A percentile compares a stretch with the other conserved stretches of the same genome.
Conservation (phyloP, 2,329 filamentous ascomycete genomes). For the Gnomoniopsis sp. region DNA sequence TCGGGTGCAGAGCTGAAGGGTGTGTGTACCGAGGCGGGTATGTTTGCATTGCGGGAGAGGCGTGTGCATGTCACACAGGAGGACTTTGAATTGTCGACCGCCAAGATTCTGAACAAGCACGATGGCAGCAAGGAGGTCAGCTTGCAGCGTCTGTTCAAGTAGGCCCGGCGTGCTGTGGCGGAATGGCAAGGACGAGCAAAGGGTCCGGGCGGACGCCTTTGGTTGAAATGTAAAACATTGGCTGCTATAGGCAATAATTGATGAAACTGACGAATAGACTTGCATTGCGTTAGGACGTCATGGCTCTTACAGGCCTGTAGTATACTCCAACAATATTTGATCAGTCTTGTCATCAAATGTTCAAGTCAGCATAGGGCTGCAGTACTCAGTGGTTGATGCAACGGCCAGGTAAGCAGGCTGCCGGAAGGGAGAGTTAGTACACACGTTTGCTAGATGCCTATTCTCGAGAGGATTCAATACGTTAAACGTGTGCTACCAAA, state of each 20-base stretch:
- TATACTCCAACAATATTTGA: too few species aligned
- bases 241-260: conserved; percentile 13
- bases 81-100: conserved; percentile 96
- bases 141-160: conserved; percentile 19
- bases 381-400: too few species aligned
- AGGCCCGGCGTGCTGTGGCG: neutral
- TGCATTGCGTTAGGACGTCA: neutral
- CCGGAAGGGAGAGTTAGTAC: too few species aligned
- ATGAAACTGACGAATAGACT: conserved; percentile 16
- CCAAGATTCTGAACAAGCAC: conserved; percentile 99
- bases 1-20: conserved; percentile 97
- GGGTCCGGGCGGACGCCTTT: neutral
- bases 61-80: conserved; percentile 98
- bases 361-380: too few species aligned
- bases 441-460: too few species aligned
- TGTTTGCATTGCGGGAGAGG: conserved; percentile 94
- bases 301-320: neutral
- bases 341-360: too few species aligned
- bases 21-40: conserved; percentile 96
- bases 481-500: too few species aligned
- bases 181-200: neutral
- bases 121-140: conserved; percentile 85
- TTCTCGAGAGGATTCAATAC: too few species aligned
- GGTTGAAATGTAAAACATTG: conserved; percentile 11
- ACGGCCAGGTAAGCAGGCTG: too few species aligned